Evolutionary conservation across 176 grass and related monocot genomes (phyloP).

Genomic region (Ensete glaucum): DNA sequence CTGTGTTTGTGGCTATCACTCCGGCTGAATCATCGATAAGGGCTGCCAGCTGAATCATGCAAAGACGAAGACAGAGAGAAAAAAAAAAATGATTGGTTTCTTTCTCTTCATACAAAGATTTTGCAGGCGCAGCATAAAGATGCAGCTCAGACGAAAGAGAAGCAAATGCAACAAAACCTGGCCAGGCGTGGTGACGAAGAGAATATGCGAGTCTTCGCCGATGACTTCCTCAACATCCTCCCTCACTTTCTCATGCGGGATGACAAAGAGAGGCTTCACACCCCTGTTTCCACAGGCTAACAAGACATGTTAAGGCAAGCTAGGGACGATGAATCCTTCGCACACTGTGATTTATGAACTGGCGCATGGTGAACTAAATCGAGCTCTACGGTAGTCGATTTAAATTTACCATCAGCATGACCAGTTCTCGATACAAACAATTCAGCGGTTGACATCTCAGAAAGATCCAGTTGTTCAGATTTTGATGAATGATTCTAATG

Average conservation of each 20-base stretch:
- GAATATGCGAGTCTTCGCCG: slow-evolving; percentile 41
- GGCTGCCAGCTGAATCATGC: slow-evolving; percentile 49
- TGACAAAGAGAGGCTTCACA: slow-evolving; percentile 74
- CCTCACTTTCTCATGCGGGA: slow-evolving; percentile 85
- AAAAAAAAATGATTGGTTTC: neutral
- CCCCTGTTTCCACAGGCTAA: slow-evolving; percentile 18
- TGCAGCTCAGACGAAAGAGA: neutral
- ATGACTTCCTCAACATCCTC: slow-evolving; percentile 63
- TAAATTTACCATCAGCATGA: too few relatives aligned
- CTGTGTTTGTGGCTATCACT: slow-evolving; percentile 75
- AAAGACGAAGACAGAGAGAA: neutral
- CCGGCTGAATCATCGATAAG: slow-evolving; percentile 68
- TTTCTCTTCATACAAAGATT: neutral
- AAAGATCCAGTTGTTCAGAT: too few relatives aligned
- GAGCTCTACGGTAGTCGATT: too few relatives aligned
- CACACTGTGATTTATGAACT: too few relatives aligned
- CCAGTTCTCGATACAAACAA: too few relatives aligned
- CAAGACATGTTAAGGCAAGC: neutral
- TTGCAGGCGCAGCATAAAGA: neutral
- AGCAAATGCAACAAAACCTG: slow-evolving; percentile 24
- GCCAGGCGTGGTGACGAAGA: slow-evolving; percentile 85
- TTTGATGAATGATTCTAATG: too few relatives aligned
- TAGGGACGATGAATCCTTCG: too few relatives aligned
- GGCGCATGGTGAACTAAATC: too few relatives aligned
- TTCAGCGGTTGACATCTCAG: too few relatives aligned